Conservation (phyloP, 352 stramenopile species). For the Stramenopiles sp. region DNA sequence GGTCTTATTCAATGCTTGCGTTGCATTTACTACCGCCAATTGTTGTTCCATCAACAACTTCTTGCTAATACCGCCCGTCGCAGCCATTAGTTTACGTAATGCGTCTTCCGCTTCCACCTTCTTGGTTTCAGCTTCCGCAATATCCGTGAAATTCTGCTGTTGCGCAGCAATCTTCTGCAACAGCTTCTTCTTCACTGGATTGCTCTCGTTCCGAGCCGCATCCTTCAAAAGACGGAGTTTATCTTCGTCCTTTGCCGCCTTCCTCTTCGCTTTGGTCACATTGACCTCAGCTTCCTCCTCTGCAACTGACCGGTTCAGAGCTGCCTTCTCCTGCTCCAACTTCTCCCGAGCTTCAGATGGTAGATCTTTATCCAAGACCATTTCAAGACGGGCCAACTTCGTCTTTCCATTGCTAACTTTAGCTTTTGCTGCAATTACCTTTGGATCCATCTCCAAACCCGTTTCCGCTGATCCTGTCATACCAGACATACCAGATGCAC, state of each 20-base stretch:
- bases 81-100: slow-evolving; percentile 7
- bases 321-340: slow-evolving; percentile 5
- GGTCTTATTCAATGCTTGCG: not conserved
- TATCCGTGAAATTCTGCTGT: slow-evolving; percentile 4
- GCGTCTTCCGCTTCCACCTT: not conserved
- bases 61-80: slow-evolving; percentile 1
- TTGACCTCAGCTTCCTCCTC: slow-evolving; percentile 9
- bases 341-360: slow-evolving; percentile 8
- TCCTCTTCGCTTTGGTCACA: not conserved
- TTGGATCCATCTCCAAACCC: not conserved
- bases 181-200: slow-evolving; percentile 8
- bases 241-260: not conserved
- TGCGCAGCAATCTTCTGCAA: slow-evolving; percentile 5
- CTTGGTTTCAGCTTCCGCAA: slow-evolving; percentile 11
- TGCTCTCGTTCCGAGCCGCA: slow-evolving; percentile 7
- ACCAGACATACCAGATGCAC: slow-evolving; percentile 5
- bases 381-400: not conserved
- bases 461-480: not conserved
- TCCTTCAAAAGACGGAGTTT: not conserved
- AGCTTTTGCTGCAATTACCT: not conserved
- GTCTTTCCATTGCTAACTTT: not conserved
- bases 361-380: not conserved
- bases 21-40: not conserved
- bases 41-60: not conserved
- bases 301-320: not conserved